Base-by-base conservation (phyloP, 2,329 filamentous ascomycete species). In the Calonectria naviculata region DNA sequence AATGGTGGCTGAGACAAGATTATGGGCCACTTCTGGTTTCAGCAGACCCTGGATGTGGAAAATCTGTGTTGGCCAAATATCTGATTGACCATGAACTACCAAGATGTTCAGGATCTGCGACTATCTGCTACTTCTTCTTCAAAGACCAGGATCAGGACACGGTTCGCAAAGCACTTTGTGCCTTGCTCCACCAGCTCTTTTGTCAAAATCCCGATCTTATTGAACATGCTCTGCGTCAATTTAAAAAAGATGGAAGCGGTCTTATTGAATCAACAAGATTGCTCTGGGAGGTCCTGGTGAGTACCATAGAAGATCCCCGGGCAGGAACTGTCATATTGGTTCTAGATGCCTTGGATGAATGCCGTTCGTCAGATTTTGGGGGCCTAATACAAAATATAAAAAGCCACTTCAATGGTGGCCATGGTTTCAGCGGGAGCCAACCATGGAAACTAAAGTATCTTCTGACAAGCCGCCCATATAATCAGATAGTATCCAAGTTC, bases 61-160 rank as follows among this genome's bases (percentile, higher is more conserved):
- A n/a, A n/a, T n/a, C n/a, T n/a, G 82, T 81, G 0, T 63, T 85
- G 44, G 79, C 83, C 12, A 81, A 76, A 52, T 80, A 79, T 49
- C 76, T 84, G 0, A 71, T 83, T n/a, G 78, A 83, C 52, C 36
- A 77, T 8, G 65, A 46, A 6, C 71, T 84, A 1, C 75, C 73
- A 28, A 17, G 28, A 7, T 6, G 6, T 34, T 5, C 31, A 34
- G 10, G 31, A 6, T 52, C 69, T 6, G 68, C 71, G 6, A 67
- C 77, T 1, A 77, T 83, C 5, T 85, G 83, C 72, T 86, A 86
- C 75, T 86, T 84, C 69, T 86, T 86, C 68, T 86, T 86, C 75
- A 85, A 85, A 68, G 81, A 83, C 36, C 71, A 81, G 63, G 78
- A 81, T 42, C 83, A 85, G 58, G 79, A 83, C 44, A 83, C 73